Base-by-base conservation (phyloP, 176 grass and related monocot species). In the Cocos nucifera region DNA sequence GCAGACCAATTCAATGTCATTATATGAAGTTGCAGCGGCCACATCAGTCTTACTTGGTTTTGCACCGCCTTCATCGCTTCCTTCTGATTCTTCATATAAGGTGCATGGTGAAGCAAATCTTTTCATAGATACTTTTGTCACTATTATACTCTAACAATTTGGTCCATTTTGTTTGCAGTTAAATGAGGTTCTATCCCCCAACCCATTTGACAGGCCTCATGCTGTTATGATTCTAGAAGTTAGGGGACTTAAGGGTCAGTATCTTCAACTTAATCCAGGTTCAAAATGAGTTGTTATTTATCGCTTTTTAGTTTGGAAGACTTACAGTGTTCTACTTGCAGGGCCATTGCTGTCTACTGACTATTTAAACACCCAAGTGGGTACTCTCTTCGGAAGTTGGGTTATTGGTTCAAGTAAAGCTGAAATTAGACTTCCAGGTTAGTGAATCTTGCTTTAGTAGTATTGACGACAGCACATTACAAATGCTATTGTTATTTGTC, bases 11-110 rank as follows among this genome's bases (percentile, higher is more conserved):
- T 85, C 57, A 15, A 92, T 91, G 76, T 83, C 83, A 58, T 62
- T 76, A 28, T 51, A 81, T 63, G 84, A 97, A 80, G 78, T 97
- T 66, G 71, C 84, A 32, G 93, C 87, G 18, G 71, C 73, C 15
- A 71, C 81, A 73, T 91, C 93, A 6, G 76, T 97, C 18, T 78
- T 97, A 71, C 93, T 92, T 88, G 93, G 93, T 65, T 91, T 92
- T 51, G 75, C 93, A 73, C 84, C 87, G 57, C 28, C 83, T 39
- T 52, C 76, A 19, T 80, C 74, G 8, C 76, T 85, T 67, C 25
- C 81, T 5, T 17, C 22, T 2, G 32, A 56, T 20, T 97, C 84
- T 61, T 97, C 87, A 71, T 82, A 76, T 9, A 85, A 92, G 80
- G 93, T 97, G 68, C 28, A 60, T 65, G 62, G 14, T 17, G 53